Conservation (phyloP, 2,329 filamentous ascomycete species). For the Cadophora malorum region DNA sequence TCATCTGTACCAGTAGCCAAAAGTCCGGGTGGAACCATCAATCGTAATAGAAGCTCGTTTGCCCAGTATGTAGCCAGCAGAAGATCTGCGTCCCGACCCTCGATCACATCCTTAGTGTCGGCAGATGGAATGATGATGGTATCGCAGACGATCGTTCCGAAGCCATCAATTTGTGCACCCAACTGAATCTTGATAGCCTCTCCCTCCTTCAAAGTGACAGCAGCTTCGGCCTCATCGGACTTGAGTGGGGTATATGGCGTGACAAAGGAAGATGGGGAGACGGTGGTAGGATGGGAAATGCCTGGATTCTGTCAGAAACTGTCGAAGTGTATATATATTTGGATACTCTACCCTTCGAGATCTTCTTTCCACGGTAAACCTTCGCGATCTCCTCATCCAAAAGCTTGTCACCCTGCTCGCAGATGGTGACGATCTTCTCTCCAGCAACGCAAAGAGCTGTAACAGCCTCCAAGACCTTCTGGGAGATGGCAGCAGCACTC, state of each 20-base stretch:
- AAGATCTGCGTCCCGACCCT: slow-evolving; percentile 83
- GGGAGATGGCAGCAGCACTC: slow-evolving; percentile 91
- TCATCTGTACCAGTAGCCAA: slow-evolving; percentile 85
- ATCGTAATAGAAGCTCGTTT: slow-evolving; percentile 89
- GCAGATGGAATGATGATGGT: slow-evolving; percentile 76
- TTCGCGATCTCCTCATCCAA: slow-evolving; percentile 92
- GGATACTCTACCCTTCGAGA: slow-evolving; percentile 73
- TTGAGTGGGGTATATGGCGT: slow-evolving; percentile 95
- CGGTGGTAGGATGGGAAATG: slow-evolving; percentile 90
- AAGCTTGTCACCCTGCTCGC: slow-evolving; percentile 93
- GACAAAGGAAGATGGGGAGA: slow-evolving; percentile 92
- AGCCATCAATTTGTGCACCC: slow-evolving; percentile 98
- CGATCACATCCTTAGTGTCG: slow-evolving; percentile 67
- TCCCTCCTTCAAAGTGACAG: slow-evolving; percentile 77
- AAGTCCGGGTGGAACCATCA: slow-evolving; percentile 91
- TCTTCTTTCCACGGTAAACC: slow-evolving; percentile 99
- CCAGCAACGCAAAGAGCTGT: slow-evolving; percentile 76
- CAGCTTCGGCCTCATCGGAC: slow-evolving; percentile 85
- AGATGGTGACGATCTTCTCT: slow-evolving; percentile 91
- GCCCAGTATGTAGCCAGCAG: slow-evolving; percentile 91
- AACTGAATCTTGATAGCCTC: slow-evolving; percentile 98
- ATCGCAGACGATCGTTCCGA: slow-evolving; percentile 95
- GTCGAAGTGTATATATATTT: slow-evolving; percentile 42
- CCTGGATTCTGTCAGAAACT: slow-evolving; percentile 56
- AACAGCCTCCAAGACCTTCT: slow-evolving; percentile 92